These are phyloP conservation scores for Russula olivacea DNA, from an alignment of 768 basidiomycete species.

Conservation along the genomic window DNA sequence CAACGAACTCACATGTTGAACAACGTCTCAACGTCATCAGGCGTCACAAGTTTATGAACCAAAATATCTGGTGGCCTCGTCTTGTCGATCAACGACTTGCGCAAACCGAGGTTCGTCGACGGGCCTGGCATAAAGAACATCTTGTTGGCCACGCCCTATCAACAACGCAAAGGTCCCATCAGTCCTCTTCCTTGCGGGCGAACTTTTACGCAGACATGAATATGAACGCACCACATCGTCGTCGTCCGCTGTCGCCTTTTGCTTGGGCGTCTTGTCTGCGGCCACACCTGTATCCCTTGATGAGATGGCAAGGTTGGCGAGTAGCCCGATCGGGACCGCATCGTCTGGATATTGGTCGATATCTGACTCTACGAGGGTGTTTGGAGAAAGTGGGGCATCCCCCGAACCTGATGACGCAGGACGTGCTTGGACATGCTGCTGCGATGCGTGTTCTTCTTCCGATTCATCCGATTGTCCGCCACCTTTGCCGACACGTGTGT, in stretches of 20 bases:
- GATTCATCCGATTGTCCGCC: constrained; percentile 30
- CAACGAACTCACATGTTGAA: constrained; percentile 64
- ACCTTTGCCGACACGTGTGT: constrained; percentile 31
- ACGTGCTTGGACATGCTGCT: background rate
- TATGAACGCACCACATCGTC: constrained; percentile 24
- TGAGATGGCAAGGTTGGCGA: constrained; percentile 66
- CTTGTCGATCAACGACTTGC: constrained; percentile 67
- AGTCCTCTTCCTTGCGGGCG: background rate
- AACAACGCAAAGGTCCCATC: background rate
- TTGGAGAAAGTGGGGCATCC: constrained; percentile 23
- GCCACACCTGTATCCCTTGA: constrained; percentile 34
- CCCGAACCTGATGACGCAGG: constrained; percentile 17
- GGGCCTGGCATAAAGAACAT: constrained; percentile 79
- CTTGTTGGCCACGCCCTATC: constrained; percentile 73
- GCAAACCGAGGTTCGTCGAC: constrained; percentile 61
- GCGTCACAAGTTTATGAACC: constrained; percentile 70
- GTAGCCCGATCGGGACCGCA: constrained; percentile 67
- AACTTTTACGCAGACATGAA: constrained; percentile 28
- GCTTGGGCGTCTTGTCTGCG: constrained; percentile 14
- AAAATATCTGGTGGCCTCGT: constrained; percentile 79
- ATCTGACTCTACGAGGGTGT: constrained; percentile 30
- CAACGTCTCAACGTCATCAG: constrained; percentile 74
- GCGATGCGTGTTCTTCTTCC: constrained; percentile 20
- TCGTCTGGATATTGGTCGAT: constrained; percentile 43
- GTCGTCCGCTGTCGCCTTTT: constrained; percentile 30